A percentile compares a stretch with the other conserved stretches of the same genome.
Conservation (phyloP, 345 rosid species). For the Dovyalis caffra region DNA sequence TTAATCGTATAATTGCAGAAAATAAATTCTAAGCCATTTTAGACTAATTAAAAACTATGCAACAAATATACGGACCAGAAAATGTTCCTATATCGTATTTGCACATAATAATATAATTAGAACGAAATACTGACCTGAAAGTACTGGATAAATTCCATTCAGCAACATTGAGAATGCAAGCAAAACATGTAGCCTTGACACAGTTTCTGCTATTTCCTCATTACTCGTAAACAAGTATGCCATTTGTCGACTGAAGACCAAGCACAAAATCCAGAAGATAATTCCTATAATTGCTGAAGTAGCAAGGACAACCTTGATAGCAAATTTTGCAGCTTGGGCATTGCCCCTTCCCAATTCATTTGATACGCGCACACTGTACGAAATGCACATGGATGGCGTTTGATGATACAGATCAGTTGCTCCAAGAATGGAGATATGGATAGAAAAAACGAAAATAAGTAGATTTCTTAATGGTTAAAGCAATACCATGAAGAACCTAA, state of each 20-base stretch:
- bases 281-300: slow-evolving; percentile 29
- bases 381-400: too few relatives aligned
- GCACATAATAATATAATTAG: too few relatives aligned
- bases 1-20: too few relatives aligned
- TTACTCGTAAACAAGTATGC: slow-evolving; percentile 30
- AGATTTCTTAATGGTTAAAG: too few relatives aligned
- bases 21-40: background rate
- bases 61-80: too few relatives aligned
- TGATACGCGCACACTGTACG: slow-evolving; percentile 44
- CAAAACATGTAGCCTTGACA: slow-evolving; percentile 32
- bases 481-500: slow-evolving; percentile 28
- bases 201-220: slow-evolving; percentile 29
- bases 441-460: too few relatives aligned
- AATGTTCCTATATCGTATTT: too few relatives aligned
- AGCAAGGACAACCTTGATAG: slow-evolving; percentile 28
- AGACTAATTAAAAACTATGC: background rate
- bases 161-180: slow-evolving; percentile 42
- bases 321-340: slow-evolving; percentile 35
- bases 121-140: slow-evolving; percentile 24
- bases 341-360: slow-evolving; percentile 51
- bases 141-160: slow-evolving; percentile 40
- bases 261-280: slow-evolving; percentile 33
- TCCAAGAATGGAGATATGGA: too few relatives aligned
- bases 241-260: slow-evolving; percentile 27
- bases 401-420: too few relatives aligned